phyloP scores from a whole-genome alignment of 371 early-diverging fungal species.

The Zychaea mexicana region DNA sequence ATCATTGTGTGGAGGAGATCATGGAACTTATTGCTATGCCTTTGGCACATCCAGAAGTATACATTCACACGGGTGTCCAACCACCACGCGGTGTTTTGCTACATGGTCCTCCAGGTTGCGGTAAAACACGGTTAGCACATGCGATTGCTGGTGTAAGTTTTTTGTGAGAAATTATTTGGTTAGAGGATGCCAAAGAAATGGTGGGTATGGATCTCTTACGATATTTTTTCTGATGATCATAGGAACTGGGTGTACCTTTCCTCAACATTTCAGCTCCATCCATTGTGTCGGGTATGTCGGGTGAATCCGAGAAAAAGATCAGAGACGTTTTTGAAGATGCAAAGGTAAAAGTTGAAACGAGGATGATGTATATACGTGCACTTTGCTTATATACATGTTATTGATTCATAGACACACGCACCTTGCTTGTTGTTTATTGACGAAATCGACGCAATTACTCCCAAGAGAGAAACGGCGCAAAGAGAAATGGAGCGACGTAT shows the following conservation, averaged over 20 bases:
- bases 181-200: no score
- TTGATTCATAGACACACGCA: slow-evolving; percentile 46
- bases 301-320: slow-evolving; percentile 99
- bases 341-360: slow-evolving; percentile 38
- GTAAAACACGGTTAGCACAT: slow-evolving; percentile 98
- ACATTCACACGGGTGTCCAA: slow-evolving; percentile 93
- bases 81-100: slow-evolving; percentile 93
- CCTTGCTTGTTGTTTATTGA: slow-evolving; percentile 99
- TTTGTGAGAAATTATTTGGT: neutral
- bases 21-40: slow-evolving; percentile 97
- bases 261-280: slow-evolving; percentile 98
- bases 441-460: slow-evolving; percentile 99
- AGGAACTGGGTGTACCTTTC: slow-evolving; percentile 94
- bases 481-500: slow-evolving; percentile 99
- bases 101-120: slow-evolving; percentile 99
- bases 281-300: slow-evolving; percentile 98
- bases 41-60: slow-evolving; percentile 95
- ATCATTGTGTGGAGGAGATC: slow-evolving; percentile 87
- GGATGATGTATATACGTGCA: neutral
- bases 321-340: slow-evolving; percentile 98
- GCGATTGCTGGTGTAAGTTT: slow-evolving; percentile 92
- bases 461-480: slow-evolving; percentile 98
- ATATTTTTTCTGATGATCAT: slow-evolving; percentile 13
- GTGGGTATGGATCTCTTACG: no score
- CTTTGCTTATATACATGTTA: neutral